These are phyloP conservation scores for Gamsiella multidivaricata DNA, from an alignment of 192 early-diverging fungal species.

Conservation along the genomic window DNA sequence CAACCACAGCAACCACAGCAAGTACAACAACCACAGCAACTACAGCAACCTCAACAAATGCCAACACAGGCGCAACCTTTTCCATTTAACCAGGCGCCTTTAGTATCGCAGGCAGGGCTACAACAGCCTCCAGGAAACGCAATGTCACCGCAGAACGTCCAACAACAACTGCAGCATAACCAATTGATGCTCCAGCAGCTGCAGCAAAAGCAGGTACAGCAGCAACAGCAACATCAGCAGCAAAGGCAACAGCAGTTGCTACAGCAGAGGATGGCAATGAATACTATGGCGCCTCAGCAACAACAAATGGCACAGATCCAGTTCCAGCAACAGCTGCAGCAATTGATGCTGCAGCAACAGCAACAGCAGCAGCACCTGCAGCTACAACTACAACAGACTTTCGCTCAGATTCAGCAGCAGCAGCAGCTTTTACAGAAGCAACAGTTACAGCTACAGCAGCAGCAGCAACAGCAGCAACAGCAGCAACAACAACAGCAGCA, in stretches of 20 bases:
- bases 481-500: slow-evolving; percentile 21
- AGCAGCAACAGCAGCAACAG: slow-evolving; percentile 25
- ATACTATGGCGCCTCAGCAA: slow-evolving; percentile 24
- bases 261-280: slow-evolving; percentile 8
- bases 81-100: neutral
- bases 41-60: slow-evolving; percentile 5
- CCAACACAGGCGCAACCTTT: neutral
- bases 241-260: slow-evolving; percentile 6
- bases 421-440: neutral
- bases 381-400: neutral
- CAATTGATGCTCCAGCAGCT: neutral
- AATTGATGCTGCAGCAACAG: slow-evolving; percentile 5
- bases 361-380: slow-evolving; percentile 5
- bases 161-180: slow-evolving; percentile 6
- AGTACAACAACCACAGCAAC: neutral
- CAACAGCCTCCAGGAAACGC: neutral
- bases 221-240: slow-evolving; percentile 10
- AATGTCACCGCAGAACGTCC: neutral
- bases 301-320: slow-evolving; percentile 15
- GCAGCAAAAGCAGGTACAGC: slow-evolving; percentile 11
- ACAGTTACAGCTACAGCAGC: slow-evolving; percentile 14
- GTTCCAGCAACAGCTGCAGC: slow-evolving; percentile 23
- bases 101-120: neutral
- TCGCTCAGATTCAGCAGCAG: slow-evolving; percentile 2
- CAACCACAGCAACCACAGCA: slow-evolving; percentile 2